phyloP scores from a whole-genome alignment of 768 basidiomycete genomes.

The Tylopilus felleus region DNA sequence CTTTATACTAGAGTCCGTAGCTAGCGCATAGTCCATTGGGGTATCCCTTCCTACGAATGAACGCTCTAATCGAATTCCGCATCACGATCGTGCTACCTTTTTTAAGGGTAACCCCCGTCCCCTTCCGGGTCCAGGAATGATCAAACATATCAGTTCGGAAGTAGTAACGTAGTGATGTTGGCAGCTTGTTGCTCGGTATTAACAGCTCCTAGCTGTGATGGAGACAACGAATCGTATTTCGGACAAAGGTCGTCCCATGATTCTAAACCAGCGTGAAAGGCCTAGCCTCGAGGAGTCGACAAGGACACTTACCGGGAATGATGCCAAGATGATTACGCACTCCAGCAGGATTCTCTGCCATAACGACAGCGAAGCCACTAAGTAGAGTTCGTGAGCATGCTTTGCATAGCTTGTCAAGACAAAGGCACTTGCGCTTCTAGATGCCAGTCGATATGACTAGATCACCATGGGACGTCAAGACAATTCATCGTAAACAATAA shows the following conservation, averaged over 20 bases:
- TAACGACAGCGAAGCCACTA: conserved; percentile 28
- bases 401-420: not conserved
- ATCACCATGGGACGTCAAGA: not conserved
- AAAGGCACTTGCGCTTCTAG: conserved; percentile 18
- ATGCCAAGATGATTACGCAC: conserved; percentile 10
- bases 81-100: no score
- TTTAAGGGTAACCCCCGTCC: no score
- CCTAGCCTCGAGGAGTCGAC: not conserved
- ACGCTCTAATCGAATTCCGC: no score
- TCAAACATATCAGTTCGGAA: conserved; percentile 12
- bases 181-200: conserved; percentile 16
- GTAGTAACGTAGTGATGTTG: conserved; percentile 17
- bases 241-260: conserved; percentile 29
- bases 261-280: conserved; percentile 5
- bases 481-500: not conserved
- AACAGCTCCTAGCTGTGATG: conserved; percentile 22
- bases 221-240: conserved; percentile 13
- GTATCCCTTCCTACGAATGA: not conserved
- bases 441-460: conserved; percentile 32
- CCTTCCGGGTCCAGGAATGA: no score
- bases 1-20: not conserved
- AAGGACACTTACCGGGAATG: conserved; percentile 14
- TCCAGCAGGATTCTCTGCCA: conserved; percentile 25
- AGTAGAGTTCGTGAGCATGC: not conserved
- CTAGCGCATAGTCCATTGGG: not conserved